phyloP scores from a whole-genome alignment of 2,329 filamentous ascomycete genomes.

The Penicillium sumatraense region DNA sequence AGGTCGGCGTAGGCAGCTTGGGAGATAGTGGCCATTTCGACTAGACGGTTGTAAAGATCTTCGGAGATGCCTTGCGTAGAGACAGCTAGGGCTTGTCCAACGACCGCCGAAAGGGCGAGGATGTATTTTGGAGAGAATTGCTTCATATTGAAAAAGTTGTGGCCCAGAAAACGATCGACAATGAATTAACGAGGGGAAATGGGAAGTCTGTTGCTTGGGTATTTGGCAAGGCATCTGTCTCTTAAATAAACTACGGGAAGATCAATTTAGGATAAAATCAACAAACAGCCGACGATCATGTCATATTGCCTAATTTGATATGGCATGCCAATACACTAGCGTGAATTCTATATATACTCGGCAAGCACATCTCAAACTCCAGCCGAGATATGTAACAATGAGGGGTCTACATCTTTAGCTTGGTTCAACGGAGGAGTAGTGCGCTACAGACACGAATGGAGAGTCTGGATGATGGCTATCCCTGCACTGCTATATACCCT shows the following conservation, averaged over 20 bases:
- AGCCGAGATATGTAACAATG: not conserved
- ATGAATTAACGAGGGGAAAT: not conserved
- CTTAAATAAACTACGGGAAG: not conserved
- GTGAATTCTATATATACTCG: not conserved
- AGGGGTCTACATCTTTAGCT: not conserved
- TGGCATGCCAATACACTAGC: no score
- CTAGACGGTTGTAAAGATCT: conserved; percentile 3
- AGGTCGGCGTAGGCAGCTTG: conserved; percentile 11
- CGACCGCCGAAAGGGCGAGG: conserved; percentile 2
- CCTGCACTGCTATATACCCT: no score
- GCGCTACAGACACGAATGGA: not conserved
- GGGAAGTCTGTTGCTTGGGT: not conserved
- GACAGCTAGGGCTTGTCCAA: conserved; percentile 2
- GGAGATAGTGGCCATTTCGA: conserved; percentile 11
- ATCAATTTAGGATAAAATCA: not conserved
- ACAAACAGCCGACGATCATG: not conserved
- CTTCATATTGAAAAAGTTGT: conserved; percentile 3
- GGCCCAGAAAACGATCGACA: not conserved
- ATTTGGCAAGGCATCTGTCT: not conserved
- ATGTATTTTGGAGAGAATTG: not conserved
- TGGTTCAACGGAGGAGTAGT: not conserved
- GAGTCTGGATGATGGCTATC: not conserved
- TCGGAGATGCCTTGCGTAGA: conserved; percentile 6
- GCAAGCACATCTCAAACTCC: not conserved
- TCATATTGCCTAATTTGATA: not conserved